Conservation (phyloP, 257 asterid genomes). For the Forsythia viridissima region DNA sequence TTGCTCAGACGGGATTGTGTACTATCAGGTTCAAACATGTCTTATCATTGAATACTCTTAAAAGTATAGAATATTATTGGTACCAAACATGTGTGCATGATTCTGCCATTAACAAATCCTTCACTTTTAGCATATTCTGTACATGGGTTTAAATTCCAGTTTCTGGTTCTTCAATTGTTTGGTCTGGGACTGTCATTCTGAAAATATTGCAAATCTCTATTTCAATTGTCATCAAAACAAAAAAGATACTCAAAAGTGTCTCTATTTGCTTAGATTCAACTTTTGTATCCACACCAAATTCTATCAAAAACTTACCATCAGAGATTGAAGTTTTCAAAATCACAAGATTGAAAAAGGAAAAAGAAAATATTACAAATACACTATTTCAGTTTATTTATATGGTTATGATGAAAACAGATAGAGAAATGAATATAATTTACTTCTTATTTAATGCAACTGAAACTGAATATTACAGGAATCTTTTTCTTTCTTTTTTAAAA, state of each 20-base stretch:
- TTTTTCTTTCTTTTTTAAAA: too few relatives aligned
- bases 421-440: not conserved
- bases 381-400: not conserved
- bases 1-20: too few relatives aligned
- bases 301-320: not conserved
- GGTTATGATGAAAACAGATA: not conserved
- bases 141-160: too few relatives aligned
- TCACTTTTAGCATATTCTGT: too few relatives aligned
- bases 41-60: too few relatives aligned
- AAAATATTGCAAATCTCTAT: conserved; percentile 23
- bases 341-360: not conserved
- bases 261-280: not conserved
- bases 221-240: not conserved
- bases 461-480: too few relatives aligned
- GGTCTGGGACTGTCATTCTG: conserved; percentile 63
- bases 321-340: not conserved
- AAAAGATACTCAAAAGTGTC: not conserved
- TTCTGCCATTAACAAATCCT: too few relatives aligned
- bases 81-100: too few relatives aligned
- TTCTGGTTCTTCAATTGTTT: conserved; percentile 60
- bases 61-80: too few relatives aligned
- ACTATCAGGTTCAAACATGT: too few relatives aligned
- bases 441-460: not conserved
- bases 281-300: not conserved
- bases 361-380: not conserved